These are phyloP conservation scores for Gnetum montanum DNA, from an alignment of 75 land plant species.

Conservation along the genomic window DNA sequence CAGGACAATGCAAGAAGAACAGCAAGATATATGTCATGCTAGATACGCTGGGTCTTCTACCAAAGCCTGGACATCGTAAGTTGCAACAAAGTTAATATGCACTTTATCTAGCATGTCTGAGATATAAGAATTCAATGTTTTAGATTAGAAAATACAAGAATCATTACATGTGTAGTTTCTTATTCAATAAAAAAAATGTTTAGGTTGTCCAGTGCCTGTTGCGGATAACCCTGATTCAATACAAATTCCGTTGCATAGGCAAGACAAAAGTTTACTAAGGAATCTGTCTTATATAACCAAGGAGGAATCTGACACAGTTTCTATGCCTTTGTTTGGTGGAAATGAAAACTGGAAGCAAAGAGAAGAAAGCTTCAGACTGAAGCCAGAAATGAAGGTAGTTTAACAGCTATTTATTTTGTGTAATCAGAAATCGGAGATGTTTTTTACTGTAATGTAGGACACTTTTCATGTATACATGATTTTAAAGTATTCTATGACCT, in stretches of 20 bases:
- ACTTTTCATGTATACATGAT: not conserved
- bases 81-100: not conserved
- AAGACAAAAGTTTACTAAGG: constrained; percentile 21
- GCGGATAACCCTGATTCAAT: constrained; percentile 34
- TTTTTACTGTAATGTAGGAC: not conserved
- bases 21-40: constrained; percentile 38
- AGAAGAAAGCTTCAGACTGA: constrained; percentile 58
- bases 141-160: no score
- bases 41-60: constrained; percentile 47
- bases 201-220: constrained; percentile 72
- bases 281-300: constrained; percentile 41
- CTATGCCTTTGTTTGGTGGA: constrained; percentile 65
- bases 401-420: not conserved
- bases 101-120: not conserved
- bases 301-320: constrained; percentile 25
- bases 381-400: constrained; percentile 67
- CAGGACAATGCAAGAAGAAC: constrained; percentile 70
- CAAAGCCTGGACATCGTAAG: constrained; percentile 67
- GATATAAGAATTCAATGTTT: no score
- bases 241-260: constrained; percentile 29
- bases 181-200: not conserved
- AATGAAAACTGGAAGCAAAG: constrained; percentile 62
- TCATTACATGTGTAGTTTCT: no score
- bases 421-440: no score
- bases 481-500: not conserved